These are phyloP conservation scores for Metarhizium brunneum DNA, from an alignment of 2,329 filamentous ascomycete genomes.

Conservation along the genomic window DNA sequence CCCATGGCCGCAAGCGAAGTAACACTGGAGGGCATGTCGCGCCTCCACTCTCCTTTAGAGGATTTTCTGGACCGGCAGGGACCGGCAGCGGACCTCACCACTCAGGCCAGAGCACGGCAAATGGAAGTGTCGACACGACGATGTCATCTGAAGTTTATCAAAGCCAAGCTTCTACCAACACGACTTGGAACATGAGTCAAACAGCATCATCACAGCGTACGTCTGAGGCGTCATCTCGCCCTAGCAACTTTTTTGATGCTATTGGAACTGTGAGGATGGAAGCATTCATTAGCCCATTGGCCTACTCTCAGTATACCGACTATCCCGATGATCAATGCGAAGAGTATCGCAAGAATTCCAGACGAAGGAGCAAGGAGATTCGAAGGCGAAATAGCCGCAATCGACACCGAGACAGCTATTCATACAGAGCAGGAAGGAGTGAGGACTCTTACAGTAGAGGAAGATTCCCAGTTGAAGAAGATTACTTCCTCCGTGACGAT, in stretches of 20 bases:
- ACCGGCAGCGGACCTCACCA: constrained; percentile 31
- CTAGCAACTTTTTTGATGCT: constrained; percentile 69
- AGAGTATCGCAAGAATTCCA: constrained; percentile 30
- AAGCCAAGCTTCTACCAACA: constrained; percentile 38
- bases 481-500: constrained; percentile 46
- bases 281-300: constrained; percentile 71
- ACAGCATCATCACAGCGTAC: constrained; percentile 40
- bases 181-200: constrained; percentile 36
- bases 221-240: constrained; percentile 44
- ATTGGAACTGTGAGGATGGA: constrained; percentile 94
- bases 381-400: constrained; percentile 44
- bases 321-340: constrained; percentile 42
- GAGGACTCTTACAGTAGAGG: constrained; percentile 41
- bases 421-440: constrained; percentile 30
- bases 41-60: constrained; percentile 65
- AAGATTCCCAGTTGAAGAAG: constrained; percentile 39
- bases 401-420: constrained; percentile 42
- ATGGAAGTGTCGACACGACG: constrained; percentile 46
- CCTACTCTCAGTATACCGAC: constrained; percentile 37
- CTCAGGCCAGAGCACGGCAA: constrained; percentile 47
- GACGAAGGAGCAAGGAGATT: constrained; percentile 46
- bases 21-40: constrained; percentile 72
- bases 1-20: constrained; percentile 77
- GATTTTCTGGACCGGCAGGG: constrained; percentile 55
- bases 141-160: constrained; percentile 54